Conservation (phyloP, 108 stramenopile genomes). For the Nitzschia sp. region DNA sequence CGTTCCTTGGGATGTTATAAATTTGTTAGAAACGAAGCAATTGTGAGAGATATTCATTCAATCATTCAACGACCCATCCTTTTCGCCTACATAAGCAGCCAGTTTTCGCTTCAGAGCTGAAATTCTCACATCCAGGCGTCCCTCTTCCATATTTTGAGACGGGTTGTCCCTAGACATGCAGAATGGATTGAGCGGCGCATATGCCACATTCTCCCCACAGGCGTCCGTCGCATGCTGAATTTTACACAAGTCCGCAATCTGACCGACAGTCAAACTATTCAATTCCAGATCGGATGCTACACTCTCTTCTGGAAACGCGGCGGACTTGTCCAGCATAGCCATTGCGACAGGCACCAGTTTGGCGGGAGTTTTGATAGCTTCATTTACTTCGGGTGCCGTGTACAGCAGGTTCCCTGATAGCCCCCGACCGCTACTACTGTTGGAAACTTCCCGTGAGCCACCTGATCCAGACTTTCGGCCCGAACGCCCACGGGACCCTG, state of each 20-base stretch:
- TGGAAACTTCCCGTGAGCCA: not conserved
- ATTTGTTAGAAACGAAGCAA: not conserved
- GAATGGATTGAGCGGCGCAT: constrained; percentile 14
- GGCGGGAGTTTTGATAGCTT: not conserved
- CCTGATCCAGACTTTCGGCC: constrained; percentile 2
- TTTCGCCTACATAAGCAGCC: not conserved
- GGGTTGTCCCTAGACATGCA: not conserved
- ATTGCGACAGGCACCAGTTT: not conserved
- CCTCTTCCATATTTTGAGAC: constrained; percentile 10
- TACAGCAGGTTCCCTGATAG: not conserved
- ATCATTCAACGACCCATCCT: not conserved
- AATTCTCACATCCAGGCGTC: constrained; percentile 25
- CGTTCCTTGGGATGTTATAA: not conserved
- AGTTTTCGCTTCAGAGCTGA: constrained; percentile 15
- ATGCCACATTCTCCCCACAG: constrained; percentile 9
- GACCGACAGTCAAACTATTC: constrained; percentile 11
- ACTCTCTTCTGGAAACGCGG: not conserved
- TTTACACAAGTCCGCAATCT: constrained; percentile 16
- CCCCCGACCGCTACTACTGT: not conserved
- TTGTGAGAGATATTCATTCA: not conserved
- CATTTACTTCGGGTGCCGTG: not conserved
- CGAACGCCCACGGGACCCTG: too few relatives aligned
- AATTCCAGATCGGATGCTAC: constrained; percentile 9
- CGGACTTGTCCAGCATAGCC: constrained; percentile 2
- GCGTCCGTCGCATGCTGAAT: constrained; percentile 4